Percentiles rank a stretch among this genome's conserved stretches.
phyloP scores from a whole-genome alignment of 2,329 filamentous ascomycete genomes.

The Colletotrichum liriopes region DNA sequence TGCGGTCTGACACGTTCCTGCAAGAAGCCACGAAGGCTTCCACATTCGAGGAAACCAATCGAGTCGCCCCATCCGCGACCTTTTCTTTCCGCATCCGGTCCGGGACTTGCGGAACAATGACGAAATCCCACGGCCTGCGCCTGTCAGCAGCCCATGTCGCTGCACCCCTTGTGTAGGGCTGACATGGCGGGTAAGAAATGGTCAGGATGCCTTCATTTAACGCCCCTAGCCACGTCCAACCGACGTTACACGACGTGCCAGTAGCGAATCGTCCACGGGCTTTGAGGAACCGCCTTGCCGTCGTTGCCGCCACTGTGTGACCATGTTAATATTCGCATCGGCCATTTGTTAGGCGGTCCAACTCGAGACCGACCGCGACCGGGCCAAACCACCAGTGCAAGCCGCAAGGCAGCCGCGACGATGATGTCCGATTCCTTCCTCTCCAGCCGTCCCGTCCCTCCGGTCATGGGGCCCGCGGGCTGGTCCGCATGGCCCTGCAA shows the following conservation, averaged over 20 bases:
- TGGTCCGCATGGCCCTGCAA: slow-evolving; percentile 12
- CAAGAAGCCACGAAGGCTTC: not conserved
- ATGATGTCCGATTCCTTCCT: not conserved
- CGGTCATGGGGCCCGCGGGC: slow-evolving; percentile 8
- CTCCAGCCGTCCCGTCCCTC: slow-evolving; percentile 10
- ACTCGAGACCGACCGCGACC: not conserved
- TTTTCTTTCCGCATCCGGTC: slow-evolving; percentile 5
- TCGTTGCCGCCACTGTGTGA: slow-evolving; percentile 8
- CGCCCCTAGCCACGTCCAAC: slow-evolving; percentile 6
- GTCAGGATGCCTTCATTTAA: slow-evolving; percentile 11
- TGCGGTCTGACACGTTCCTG: slow-evolving; percentile 16
- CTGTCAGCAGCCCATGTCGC: slow-evolving; percentile 9
- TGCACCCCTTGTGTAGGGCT: slow-evolving; percentile 30
- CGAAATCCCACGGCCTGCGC: not conserved
- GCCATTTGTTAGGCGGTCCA: slow-evolving; percentile 5
- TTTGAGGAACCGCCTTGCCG: slow-evolving; percentile 5
- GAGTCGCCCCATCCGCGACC: not conserved
- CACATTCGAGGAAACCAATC: slow-evolving; percentile 16
- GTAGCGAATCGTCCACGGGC: not conserved
- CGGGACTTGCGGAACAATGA: not conserved
- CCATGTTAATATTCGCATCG: not conserved
- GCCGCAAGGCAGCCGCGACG: not conserved
- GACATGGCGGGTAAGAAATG: slow-evolving; percentile 23
- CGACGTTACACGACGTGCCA: slow-evolving; percentile 28
- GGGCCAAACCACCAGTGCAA: not conserved